Evolutionary conservation across 495 filamentous ascomycete species (phyloP).

Genomic region (Penicillium soppii): DNA sequence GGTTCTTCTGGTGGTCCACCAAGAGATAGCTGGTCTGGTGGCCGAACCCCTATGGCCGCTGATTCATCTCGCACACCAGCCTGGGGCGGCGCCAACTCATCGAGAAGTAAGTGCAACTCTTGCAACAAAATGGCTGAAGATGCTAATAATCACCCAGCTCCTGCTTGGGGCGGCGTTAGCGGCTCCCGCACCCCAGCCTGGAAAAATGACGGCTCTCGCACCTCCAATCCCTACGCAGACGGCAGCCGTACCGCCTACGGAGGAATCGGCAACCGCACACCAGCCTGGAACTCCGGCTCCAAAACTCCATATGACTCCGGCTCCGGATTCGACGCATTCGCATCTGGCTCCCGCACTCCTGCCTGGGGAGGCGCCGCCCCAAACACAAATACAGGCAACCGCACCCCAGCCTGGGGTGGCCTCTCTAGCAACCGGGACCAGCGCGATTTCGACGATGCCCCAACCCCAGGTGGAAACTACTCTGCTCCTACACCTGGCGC

Average conservation of each 20-base stretch:
- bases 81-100: slow-evolving; percentile 54
- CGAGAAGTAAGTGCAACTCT: slow-evolving; percentile 52
- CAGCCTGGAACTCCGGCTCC: slow-evolving; percentile 60
- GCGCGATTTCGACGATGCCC: slow-evolving; percentile 58
- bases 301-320: slow-evolving; percentile 69
- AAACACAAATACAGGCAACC: slow-evolving; percentile 50
- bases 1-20: slow-evolving; percentile 41
- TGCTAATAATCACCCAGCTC: slow-evolving; percentile 39
- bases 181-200: slow-evolving; percentile 73
- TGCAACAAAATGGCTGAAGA: background rate
- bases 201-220: slow-evolving; percentile 68
- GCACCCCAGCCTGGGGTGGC: slow-evolving; percentile 51
- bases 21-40: slow-evolving; percentile 49
- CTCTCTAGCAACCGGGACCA: slow-evolving; percentile 24
- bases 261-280: slow-evolving; percentile 49
- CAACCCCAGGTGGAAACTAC: slow-evolving; percentile 70
- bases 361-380: slow-evolving; percentile 55
- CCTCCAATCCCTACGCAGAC: slow-evolving; percentile 80
- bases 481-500: slow-evolving; percentile 51
- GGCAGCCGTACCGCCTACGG: slow-evolving; percentile 75
- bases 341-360: slow-evolving; percentile 71
- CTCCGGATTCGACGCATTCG: slow-evolving; percentile 65
- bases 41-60: slow-evolving; percentile 66
- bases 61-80: slow-evolving; percentile 67
- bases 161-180: slow-evolving; percentile 59